Percentiles rank a stretch among this genome's conserved stretches.
Evolutionary conservation across 495 filamentous ascomycete species (phyloP).

Genomic region (Penicillium maclennaniae): DNA sequence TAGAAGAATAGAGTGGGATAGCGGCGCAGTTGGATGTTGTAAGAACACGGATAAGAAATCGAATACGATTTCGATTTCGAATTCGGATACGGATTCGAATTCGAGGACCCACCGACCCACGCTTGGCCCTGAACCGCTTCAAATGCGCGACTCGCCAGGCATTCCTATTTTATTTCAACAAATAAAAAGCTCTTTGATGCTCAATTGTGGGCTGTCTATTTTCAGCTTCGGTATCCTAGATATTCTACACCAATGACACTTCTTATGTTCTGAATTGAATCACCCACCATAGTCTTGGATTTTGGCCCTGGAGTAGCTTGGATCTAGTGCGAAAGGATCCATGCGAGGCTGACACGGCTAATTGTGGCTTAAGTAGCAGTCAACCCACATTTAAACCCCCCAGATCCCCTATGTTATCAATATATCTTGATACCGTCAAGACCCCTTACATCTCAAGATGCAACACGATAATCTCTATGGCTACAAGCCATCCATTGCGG

Average conservation of each 20-base stretch:
- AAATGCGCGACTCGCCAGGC: not conserved
- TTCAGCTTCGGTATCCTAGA: not conserved
- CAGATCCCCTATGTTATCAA: not conserved
- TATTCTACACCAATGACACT: not conserved
- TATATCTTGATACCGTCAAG: not conserved
- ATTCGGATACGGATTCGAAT: constrained; percentile 19
- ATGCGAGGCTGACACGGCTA: not conserved
- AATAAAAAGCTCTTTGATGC: not conserved
- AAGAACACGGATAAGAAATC: constrained; percentile 12
- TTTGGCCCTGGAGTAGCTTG: not conserved
- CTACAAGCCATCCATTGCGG: constrained; percentile 21
- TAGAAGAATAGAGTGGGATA: not conserved
- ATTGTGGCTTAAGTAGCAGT: not conserved
- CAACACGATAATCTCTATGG: constrained; percentile 22
- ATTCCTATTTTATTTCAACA: not conserved
- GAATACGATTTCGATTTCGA: constrained; percentile 14
- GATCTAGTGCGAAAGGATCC: not conserved
- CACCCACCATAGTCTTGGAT: no score
- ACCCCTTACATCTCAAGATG: constrained; percentile 2
- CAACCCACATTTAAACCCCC: not conserved
- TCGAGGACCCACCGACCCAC: constrained; percentile 8
- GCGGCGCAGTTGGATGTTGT: not conserved
- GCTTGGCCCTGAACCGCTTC: not conserved
- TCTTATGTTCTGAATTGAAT: not conserved
- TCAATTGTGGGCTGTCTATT: not conserved